Evolutionary conservation across 805 yeast genomes (phyloP).

Genomic region (Spathaspora passalidarum): DNA sequence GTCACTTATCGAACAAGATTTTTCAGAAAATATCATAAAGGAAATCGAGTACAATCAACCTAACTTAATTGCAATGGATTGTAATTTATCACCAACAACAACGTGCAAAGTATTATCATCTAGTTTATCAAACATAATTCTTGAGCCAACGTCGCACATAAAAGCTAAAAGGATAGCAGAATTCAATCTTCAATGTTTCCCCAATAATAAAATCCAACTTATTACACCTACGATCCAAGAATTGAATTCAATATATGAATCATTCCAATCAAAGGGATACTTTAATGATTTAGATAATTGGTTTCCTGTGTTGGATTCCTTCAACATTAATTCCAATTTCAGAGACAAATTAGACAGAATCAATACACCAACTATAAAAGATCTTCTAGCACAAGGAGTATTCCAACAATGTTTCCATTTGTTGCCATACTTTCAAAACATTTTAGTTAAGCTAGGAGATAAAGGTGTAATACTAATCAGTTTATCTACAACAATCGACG

Average conservation of each 20-base stretch:
- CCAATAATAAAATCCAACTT: constrained; percentile 43
- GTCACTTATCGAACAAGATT: constrained; percentile 56
- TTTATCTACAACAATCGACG: constrained; percentile 31
- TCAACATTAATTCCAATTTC: constrained; percentile 47
- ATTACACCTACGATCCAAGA: constrained; percentile 72
- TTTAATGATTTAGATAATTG: constrained; percentile 58
- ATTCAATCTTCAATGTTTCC: constrained; percentile 43
- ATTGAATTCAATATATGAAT: constrained; percentile 49
- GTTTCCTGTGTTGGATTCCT: constrained; percentile 69
- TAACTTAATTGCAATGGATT: constrained; percentile 56
- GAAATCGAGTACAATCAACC: constrained; percentile 46
- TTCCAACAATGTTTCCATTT: constrained; percentile 68
- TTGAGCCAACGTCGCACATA: constrained; percentile 76
- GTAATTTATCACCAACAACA: constrained; percentile 53
- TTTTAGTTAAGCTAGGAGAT: constrained; percentile 65
- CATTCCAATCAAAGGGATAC: constrained; percentile 38
- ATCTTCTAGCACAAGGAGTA: constrained; percentile 39
- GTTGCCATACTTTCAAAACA: constrained; percentile 69
- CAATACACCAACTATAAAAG: constrained; percentile 15
- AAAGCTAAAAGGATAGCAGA: constrained; percentile 53
- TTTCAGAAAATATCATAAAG: constrained; percentile 37
- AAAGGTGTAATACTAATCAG: constrained; percentile 52
- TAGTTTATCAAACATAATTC: constrained; percentile 34
- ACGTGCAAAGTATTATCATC: constrained; percentile 33
- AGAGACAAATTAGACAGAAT: constrained; percentile 43